Conservation (phyloP, 768 basidiomycete genomes). For the Trametes cubensis region DNA sequence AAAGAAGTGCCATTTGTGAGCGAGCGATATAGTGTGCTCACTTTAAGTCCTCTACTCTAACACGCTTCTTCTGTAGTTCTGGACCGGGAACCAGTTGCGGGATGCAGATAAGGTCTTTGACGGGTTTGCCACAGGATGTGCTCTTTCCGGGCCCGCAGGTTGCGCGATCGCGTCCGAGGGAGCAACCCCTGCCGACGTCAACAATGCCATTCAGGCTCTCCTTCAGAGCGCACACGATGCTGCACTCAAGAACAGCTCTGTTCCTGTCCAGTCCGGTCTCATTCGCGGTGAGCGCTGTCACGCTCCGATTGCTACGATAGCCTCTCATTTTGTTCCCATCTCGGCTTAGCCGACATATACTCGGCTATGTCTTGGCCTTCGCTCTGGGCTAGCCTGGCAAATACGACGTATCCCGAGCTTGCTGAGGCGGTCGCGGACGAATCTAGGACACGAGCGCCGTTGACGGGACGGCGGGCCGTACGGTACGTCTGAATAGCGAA, state of each 20-base stretch:
- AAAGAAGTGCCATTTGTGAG: not conserved
- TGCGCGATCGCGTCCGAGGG: constrained; percentile 12
- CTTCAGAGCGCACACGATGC: constrained; percentile 13
- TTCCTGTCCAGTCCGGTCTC: constrained; percentile 1
- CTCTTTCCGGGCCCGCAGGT: constrained; percentile 11
- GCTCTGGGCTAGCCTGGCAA: too few species aligned
- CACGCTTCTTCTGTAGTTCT: not conserved
- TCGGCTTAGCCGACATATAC: not conserved
- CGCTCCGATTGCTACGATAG: not conserved
- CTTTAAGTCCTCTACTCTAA: not conserved
- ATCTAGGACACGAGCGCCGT: too few species aligned
- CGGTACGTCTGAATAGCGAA: too few species aligned
- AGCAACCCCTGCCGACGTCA: constrained; percentile 2
- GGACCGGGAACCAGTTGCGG: not conserved
- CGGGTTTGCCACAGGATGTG: constrained; percentile 13
- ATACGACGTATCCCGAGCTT: too few species aligned
- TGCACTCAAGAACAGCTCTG: constrained; percentile 6
- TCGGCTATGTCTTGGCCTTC: too few species aligned
- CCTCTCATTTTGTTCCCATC: not conserved
- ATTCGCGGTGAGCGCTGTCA: constrained; percentile 6
- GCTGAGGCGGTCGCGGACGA: too few species aligned
- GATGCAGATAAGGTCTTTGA: constrained; percentile 8
- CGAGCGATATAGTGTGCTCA: not conserved
- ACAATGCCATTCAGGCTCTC: constrained; percentile 6
- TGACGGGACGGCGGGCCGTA: too few species aligned